Base-by-base conservation (phyloP, 192 early-diverging fungal genomes). In the Coemansia reversa region DNA sequence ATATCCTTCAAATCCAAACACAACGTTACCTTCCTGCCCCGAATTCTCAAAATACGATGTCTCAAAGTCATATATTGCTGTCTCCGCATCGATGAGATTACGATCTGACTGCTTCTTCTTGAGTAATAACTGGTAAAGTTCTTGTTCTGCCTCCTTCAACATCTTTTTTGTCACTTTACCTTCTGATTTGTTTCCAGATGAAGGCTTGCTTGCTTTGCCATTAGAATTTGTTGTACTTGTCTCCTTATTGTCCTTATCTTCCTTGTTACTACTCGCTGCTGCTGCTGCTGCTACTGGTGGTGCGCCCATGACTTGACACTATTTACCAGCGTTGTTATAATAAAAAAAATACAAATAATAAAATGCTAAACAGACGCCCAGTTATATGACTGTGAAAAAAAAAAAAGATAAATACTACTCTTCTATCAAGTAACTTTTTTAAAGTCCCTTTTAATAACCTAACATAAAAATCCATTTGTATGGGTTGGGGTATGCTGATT, bases 41-140 rank as follows among this genome's bases (percentile, higher is more conserved):
- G 93, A 94, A 56, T 91, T 92, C 75, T 96, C 94, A 29, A 96
- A 80, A 67, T 96, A 96, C 8, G 90, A 90, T 1, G 90, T 89
- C 69, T 96, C 94, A 72, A 92, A 91, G 22, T 84, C 78, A 74
- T 92, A 96, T 39, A 96, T 94, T 22, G 85, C 83, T 18, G 85
- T 78, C 66, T 96, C 94, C 0, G 94, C 76, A 28, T 85, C 89
- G 33, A 70, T 67, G 62, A 95, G 73, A 51, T 83, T 88, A 25
- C 84, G 85, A 68, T 95, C 94, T 23, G 92, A 84, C 25, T 88
- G 83, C 74, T 91, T 92, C 66, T 95, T 95, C 47, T 90, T 85
- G 23, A 81, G 66, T 24, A 94, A 58, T 5, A 95, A 76, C 45
- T 89, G 89, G 45, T 78, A 85, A 19, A 94, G 76, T 57, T 92